A percentile compares a stretch with the other conserved stretches of the same genome.
Conservation (phyloP, 2,329 filamentous ascomycete genomes). For the Grosmannia clavigera region DNA sequence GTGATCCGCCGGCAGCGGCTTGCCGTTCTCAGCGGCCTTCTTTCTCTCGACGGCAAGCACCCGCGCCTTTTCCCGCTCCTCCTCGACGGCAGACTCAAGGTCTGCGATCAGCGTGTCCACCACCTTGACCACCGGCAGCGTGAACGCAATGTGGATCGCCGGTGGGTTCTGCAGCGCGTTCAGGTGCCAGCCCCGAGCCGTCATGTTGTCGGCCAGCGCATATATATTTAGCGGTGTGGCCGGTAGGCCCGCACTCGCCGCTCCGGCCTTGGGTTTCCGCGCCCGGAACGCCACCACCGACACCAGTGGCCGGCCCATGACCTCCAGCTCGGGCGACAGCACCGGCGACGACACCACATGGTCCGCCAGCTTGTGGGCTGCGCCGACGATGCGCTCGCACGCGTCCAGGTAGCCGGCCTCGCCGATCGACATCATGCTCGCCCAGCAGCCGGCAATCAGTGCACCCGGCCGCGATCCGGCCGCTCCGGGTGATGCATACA, state of each 20-base stretch:
- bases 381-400: conserved; percentile 77
- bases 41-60: conserved; percentile 59
- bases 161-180: conserved; percentile 88
- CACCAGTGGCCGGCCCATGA: conserved; percentile 78
- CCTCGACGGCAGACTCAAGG: conserved; percentile 51
- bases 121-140: conserved; percentile 68
- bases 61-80: conserved; percentile 70
- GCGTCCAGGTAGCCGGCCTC: conserved; percentile 79
- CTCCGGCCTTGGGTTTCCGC: conserved; percentile 19
- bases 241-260: not conserved
- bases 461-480: conserved; percentile 87
- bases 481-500: conserved; percentile 87
- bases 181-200: conserved; percentile 78
- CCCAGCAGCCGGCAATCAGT: conserved; percentile 92
- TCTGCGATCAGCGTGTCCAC: conserved; percentile 71
- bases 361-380: conserved; percentile 69
- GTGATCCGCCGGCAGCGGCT: conserved; percentile 33
- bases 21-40: conserved; percentile 37
- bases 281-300: conserved; percentile 81
- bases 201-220: conserved; percentile 85
- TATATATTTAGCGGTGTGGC: conserved; percentile 70
- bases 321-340: conserved; percentile 59
- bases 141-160: conserved; percentile 89
- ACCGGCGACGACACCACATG: conserved; percentile 58
- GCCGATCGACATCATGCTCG: conserved; percentile 77